Base-by-base conservation (phyloP, 2,329 filamentous ascomycete genomes). In the Bimuria novae-zelandiae region DNA sequence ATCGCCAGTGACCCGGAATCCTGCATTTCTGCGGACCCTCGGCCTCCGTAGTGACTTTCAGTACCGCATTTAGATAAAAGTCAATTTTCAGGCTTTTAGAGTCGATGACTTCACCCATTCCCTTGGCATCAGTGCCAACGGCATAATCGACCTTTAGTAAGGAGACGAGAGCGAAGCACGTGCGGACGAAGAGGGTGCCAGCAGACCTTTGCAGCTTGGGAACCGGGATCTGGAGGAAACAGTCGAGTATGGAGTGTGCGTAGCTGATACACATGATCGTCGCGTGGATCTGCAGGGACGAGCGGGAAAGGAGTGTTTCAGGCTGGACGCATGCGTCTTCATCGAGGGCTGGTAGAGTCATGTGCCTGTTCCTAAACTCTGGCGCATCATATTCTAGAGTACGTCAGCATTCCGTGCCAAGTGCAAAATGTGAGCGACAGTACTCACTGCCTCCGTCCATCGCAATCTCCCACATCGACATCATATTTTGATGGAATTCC, bases 381-480 rank as follows among this genome's bases (percentile, higher is more conserved):
- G 69, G 70, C 5, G 69, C 69, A 30, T 72, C 67, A 48, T 72
- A 71, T 22, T 63, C 52, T 55, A 25, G 7, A 5, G 1, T 3
- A 2, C 19, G 22, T 54, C 17, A 54, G 47, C 4, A 3, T 11
- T 36, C 22, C 11, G 22, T 2, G 7, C 12, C 3, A 11, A 11
- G 11, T 2, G 12, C 30, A 21, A 11, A 16, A 10, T n/a, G 12
- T 32, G 12, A 25, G 27, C 12, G 3, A 22, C 35, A 22, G 16
- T 16, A 55, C 52, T 48, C 41, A 55, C 53, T 64, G 16, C 71
- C 71, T 8, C 70, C 69, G 17, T 73, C 71, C 70, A 73, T 73
- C 1, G 64, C 70, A 33, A 73, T 73, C 36, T 73, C 71, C 64
- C 67, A 73, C 65, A 72, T 72, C 0, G 65, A 65, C 17, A 72